These are phyloP conservation scores for Penicillium pulvis DNA, from an alignment of 495 filamentous ascomycete genomes.

Conservation along the genomic window DNA sequence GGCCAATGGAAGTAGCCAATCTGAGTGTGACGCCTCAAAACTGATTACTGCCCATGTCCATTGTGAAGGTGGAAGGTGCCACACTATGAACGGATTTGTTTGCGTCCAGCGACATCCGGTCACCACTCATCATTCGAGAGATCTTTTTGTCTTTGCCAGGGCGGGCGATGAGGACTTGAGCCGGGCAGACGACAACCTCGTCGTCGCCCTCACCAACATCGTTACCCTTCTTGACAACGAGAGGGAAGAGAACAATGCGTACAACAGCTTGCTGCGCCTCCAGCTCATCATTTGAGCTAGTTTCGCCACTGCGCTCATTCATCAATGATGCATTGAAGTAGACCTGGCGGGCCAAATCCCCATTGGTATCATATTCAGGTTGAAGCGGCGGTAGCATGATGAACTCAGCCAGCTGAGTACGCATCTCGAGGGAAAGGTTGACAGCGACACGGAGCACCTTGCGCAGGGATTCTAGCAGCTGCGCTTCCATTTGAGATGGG, in stretches of 20 bases:
- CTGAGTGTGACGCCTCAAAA: constrained; percentile 51
- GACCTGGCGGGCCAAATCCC: constrained; percentile 80
- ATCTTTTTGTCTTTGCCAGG: constrained; percentile 47
- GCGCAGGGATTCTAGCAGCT: constrained; percentile 77
- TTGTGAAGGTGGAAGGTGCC: constrained; percentile 43
- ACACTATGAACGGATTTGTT: constrained; percentile 47
- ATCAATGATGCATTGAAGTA: constrained; percentile 87
- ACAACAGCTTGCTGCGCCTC: constrained; percentile 76
- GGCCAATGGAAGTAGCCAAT: constrained; percentile 22
- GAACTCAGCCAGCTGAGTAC: constrained; percentile 91
- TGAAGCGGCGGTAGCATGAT: constrained; percentile 96
- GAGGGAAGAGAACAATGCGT: constrained; percentile 87
- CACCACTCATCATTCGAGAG: constrained; percentile 43
- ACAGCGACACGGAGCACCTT: constrained; percentile 83
- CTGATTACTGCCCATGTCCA: constrained; percentile 52
- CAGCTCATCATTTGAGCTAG: constrained; percentile 70
- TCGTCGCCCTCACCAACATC: constrained; percentile 82
- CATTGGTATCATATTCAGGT: constrained; percentile 90
- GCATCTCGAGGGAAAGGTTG: constrained; percentile 91
- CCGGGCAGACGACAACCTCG: constrained; percentile 90
- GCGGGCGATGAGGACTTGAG: constrained; percentile 78
- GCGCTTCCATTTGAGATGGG: constrained; percentile 68
- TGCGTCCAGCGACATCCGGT: constrained; percentile 48
- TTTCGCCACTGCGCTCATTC: constrained; percentile 82
- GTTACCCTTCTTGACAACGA: constrained; percentile 92